These are phyloP conservation scores for Trichoderma semiorbis DNA, from an alignment of 2,329 filamentous ascomycete species.

Conservation along the genomic window DNA sequence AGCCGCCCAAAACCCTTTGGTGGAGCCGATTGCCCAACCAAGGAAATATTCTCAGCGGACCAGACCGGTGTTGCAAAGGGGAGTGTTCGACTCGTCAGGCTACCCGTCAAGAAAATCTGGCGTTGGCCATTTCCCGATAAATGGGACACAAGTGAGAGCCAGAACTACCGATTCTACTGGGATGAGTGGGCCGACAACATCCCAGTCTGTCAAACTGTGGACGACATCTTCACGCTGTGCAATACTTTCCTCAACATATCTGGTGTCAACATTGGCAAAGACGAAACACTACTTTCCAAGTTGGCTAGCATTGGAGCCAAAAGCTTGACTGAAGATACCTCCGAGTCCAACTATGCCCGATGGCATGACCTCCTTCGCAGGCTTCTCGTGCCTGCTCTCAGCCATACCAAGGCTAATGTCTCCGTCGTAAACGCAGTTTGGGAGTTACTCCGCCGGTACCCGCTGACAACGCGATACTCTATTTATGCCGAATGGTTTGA, in stretches of 20 bases:
- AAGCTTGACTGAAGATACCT: slow-evolving; percentile 68
- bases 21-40: slow-evolving; percentile 39
- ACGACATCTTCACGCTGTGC: slow-evolving; percentile 87
- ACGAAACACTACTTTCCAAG: slow-evolving; percentile 73
- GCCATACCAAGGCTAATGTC: slow-evolving; percentile 79
- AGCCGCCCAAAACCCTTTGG: slow-evolving; percentile 36
- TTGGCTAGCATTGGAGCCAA: slow-evolving; percentile 79
- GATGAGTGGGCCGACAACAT: slow-evolving; percentile 95
- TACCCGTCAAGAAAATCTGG: slow-evolving; percentile 62
- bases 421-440: slow-evolving; percentile 83
- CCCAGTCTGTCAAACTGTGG: slow-evolving; percentile 82
- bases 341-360: slow-evolving; percentile 65
- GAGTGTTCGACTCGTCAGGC: slow-evolving; percentile 57
- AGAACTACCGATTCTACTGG: slow-evolving; percentile 93
- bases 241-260: slow-evolving; percentile 79
- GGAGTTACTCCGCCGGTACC: slow-evolving; percentile 74
- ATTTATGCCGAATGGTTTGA: slow-evolving; percentile 94
- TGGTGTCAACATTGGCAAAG: slow-evolving; percentile 85
- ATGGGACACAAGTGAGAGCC: slow-evolving; percentile 68
- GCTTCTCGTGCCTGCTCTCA: slow-evolving; percentile 82
- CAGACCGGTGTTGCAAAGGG: slow-evolving; percentile 68
- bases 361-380: slow-evolving; percentile 85
- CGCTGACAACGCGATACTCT: slow-evolving; percentile 72
- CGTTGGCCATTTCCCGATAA: slow-evolving; percentile 84
- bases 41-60: slow-evolving; percentile 51